Conservation (phyloP, 176 grass and related monocot genomes). For the Chloris gayana region DNA sequence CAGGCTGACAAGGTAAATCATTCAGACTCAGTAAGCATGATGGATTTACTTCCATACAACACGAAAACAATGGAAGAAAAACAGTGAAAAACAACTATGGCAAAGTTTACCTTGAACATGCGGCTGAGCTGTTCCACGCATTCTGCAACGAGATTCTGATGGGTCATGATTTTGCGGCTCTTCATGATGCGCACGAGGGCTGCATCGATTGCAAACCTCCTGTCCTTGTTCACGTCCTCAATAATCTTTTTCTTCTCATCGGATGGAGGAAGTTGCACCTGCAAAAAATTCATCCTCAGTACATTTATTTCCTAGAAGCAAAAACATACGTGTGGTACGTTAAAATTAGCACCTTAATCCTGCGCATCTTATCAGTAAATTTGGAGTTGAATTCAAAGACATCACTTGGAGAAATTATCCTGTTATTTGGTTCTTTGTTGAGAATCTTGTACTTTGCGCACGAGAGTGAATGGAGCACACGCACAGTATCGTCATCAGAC, state of each 20-base stretch:
- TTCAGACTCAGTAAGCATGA: not conserved
- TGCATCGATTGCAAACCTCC: slow-evolving; percentile 86
- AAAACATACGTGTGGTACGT: not conserved
- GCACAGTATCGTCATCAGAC: slow-evolving; percentile 78
- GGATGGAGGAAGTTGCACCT: slow-evolving; percentile 77
- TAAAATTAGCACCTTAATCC: slow-evolving; percentile 68
- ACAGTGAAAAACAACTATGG: not conserved
- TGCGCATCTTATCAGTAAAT: slow-evolving; percentile 91
- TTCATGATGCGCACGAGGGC: slow-evolving; percentile 92
- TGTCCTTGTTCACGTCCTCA: slow-evolving; percentile 89
- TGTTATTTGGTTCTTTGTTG: slow-evolving; percentile 77
- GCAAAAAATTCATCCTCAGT: not conserved
- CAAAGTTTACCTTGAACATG: slow-evolving; percentile 74
- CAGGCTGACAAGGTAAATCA: slow-evolving; percentile 43
- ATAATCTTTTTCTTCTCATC: slow-evolving; percentile 94
- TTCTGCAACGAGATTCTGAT: slow-evolving; percentile 80
- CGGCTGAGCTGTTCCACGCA: slow-evolving; percentile 86
- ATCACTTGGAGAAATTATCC: slow-evolving; percentile 59
- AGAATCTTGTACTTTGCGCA: slow-evolving; percentile 82
- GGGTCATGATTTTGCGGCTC: slow-evolving; percentile 75
- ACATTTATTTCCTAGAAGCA: not conserved
- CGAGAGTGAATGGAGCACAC: slow-evolving; percentile 80
- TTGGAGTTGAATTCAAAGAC: slow-evolving; percentile 82
- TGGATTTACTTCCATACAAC: too few species aligned
- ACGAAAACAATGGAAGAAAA: too few species aligned